Evolutionary conservation across 352 stramenopile species (phyloP).

Genomic region (Plasmopara halstedii): DNA sequence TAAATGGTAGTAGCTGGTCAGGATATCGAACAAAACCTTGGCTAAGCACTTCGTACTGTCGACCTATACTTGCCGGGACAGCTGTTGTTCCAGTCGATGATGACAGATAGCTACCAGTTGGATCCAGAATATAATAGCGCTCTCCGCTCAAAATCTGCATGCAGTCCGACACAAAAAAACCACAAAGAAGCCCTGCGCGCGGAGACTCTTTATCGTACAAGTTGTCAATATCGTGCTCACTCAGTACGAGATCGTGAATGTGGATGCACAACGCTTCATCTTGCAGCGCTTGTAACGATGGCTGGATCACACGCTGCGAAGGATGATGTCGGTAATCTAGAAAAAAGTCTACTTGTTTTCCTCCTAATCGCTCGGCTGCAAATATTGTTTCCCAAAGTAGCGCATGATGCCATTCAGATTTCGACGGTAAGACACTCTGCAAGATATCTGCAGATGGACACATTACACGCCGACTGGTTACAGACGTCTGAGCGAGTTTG

Average conservation of each 20-base stretch:
- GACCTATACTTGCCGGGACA: conserved; percentile 18
- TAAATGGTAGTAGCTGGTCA: conserved; percentile 70
- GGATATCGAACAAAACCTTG: conserved; percentile 62
- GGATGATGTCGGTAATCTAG: conserved; percentile 59
- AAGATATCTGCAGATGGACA: conserved; percentile 37
- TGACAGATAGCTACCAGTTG: conserved; percentile 38
- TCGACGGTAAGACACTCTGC: conserved; percentile 31
- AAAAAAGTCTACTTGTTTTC: conserved; percentile 57
- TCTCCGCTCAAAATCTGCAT: conserved; percentile 73
- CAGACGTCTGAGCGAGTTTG: conserved; percentile 51
- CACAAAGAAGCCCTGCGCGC: conserved; percentile 42
- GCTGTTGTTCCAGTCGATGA: conserved; percentile 10
- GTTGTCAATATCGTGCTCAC: conserved; percentile 38
- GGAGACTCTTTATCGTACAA: conserved; percentile 47
- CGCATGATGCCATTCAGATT: conserved; percentile 29
- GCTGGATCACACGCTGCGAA: conserved; percentile 56
- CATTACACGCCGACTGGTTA: conserved; percentile 36
- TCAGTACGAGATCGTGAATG: conserved; percentile 51
- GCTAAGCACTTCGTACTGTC: conserved; percentile 51
- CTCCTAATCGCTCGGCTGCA: conserved; percentile 42
- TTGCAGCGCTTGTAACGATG: conserved; percentile 65
- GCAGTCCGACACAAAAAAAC: conserved; percentile 63
- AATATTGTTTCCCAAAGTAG: conserved; percentile 58
- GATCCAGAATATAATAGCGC: conserved; percentile 74
- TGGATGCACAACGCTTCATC: conserved; percentile 64